Conservation (phyloP, 148 eudicot species). For the Suaeda aralocaspica region DNA sequence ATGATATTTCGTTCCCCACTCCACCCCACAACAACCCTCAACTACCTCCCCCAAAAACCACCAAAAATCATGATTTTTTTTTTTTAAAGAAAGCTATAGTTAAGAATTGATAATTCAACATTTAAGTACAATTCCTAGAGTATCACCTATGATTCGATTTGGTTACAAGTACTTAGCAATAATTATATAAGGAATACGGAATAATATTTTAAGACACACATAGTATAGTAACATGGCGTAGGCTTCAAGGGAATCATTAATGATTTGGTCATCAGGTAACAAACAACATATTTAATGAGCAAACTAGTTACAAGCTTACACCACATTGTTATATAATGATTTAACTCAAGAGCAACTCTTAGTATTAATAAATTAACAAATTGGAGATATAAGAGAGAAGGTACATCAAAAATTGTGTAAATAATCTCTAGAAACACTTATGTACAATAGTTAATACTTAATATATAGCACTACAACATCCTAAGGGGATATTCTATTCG, state of each 20-base stretch:
- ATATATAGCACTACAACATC: neutral
- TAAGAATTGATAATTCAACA: too few species aligned
- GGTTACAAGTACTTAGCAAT: slow-evolving; percentile 1
- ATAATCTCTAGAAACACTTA: neutral
- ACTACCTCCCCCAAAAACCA: too few species aligned
- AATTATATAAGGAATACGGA: too few species aligned
- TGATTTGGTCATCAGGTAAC: slow-evolving; percentile 2
- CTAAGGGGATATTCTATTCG: too few species aligned
- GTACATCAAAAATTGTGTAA: slow-evolving; percentile 3
- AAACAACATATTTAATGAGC: neutral
- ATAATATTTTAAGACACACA: too few species aligned
- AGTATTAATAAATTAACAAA: slow-evolving; percentile 1
- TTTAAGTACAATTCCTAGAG: neutral
- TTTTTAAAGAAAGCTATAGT: too few species aligned
- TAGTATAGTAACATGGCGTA: neutral
- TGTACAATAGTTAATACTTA: too few species aligned
- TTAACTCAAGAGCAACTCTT: too few species aligned
- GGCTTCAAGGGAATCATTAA: neutral
- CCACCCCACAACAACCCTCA: too few species aligned
- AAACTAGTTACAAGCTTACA: too few species aligned
- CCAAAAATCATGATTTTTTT: too few species aligned
- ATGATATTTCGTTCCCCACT: too few species aligned
- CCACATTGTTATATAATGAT: neutral
- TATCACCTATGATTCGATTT: neutral
- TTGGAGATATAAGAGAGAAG: neutral